A percentile compares a stretch with the other conserved stretches of the same genome.
Conservation (phyloP, 2,329 filamentous ascomycete species). For the Alternaria viburni region DNA sequence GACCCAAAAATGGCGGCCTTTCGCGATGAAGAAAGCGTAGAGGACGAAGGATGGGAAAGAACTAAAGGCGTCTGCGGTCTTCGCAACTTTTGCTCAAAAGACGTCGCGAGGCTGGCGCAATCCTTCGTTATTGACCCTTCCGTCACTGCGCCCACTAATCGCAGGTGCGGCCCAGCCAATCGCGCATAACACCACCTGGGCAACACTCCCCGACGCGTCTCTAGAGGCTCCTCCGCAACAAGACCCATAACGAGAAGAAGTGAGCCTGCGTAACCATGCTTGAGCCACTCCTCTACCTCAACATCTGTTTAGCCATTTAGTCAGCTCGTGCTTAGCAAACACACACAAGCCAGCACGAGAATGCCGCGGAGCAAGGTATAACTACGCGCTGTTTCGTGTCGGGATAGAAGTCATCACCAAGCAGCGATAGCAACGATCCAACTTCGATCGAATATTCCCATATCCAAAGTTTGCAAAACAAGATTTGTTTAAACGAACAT, state of each 20-base stretch:
- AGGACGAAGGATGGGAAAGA: too few species aligned
- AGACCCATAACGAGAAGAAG: too few species aligned
- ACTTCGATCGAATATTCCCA: too few species aligned
- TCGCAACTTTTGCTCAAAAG: neutral
- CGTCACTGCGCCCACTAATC: neutral
- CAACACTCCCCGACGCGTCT: neutral
- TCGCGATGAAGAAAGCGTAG: too few species aligned
- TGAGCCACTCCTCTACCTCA: too few species aligned
- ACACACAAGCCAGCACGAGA: neutral
- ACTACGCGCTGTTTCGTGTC: neutral
- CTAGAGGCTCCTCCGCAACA: neutral
- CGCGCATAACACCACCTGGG: neutral
- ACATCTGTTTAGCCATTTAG: too few species aligned
- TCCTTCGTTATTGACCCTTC: neutral
- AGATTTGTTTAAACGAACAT: too few species aligned
- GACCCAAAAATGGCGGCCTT: too few species aligned
- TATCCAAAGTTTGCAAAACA: too few species aligned
- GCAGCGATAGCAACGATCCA: neutral
- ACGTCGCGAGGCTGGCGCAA: neutral
- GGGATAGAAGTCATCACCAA: neutral
- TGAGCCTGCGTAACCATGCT: too few species aligned
- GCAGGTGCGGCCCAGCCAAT: neutral
- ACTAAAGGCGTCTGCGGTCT: too few species aligned
- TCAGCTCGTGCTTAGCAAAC: too few species aligned
- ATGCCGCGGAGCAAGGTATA: neutral